Evolutionary conservation across 179 eudicot species (phyloP), one percentile per base, ranked within the genome.

Genomic region (Nepenthes alata): DNA sequence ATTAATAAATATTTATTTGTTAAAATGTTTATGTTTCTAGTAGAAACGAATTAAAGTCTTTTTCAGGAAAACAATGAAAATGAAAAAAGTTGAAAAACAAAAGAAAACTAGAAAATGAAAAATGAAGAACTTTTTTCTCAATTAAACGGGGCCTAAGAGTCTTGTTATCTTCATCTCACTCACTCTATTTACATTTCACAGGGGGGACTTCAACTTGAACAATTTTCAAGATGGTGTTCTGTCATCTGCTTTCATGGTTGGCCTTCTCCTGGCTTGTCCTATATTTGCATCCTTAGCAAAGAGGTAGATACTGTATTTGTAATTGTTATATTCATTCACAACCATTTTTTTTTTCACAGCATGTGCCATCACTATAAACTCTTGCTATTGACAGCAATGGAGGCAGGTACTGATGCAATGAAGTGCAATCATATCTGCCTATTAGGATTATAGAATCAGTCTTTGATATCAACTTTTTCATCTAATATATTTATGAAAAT

Each of bases 161-260:
- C 35, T 57, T 37, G 41, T 34, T 55, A 48, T n/a, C 39, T 6
- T 56, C 51, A 39, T 16, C 4, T 35, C 61, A 16, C 44, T 66
- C 47, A 37, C 15, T 68, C 36, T 68, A 8, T 14, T 56, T 47
- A 35, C 60, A 50, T 39, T 60, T 60, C 66, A 55, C 72, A 89
- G 97, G 80, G 95, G 95, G 7, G 80, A 76, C 50, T 89, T 89
- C 65, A 75, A 83, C 70, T 67, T 89, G 75, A 79, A 44, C 68
- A 87, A 87, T 79, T 87, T 85, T 78, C 71, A 89, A 83, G 97
- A 89, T 78, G 97, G 97, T 39, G 68, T 83, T 51, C 68, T 89
- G 73, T 87, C 97, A 49, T 89, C 97, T 63, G 93, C 97, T 51
- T 89, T 89, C 77, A 89, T 89, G 97, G 95, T 87, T 67, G 97